Evolutionary conservation across 345 rosid genomes (phyloP), one percentile per base, ranked within the genome.

Genomic region (Lepidium africanum): DNA sequence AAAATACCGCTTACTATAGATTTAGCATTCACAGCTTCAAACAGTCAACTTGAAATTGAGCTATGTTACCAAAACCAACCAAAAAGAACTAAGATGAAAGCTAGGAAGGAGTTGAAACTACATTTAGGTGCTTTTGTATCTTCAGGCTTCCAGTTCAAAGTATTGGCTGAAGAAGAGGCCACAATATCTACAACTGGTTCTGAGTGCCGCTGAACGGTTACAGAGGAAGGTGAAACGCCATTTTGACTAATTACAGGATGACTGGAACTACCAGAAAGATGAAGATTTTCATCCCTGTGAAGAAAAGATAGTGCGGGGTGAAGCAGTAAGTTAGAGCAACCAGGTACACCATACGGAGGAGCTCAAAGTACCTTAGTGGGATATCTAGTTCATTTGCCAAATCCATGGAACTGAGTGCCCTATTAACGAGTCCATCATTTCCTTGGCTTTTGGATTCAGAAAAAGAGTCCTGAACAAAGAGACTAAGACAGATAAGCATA

Each of bases 41-140:
- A 56, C 11, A 40, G 64, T 9, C 21, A 58, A 46, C 50, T 32
- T 25, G 12, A 46, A 49, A 67, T 52, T 43, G n/a, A 52, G 15
- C 12, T 59, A 53, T 15, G 10, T 38, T 15, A 67, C 62, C 59
- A 16, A 48, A 49, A 39, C 14, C 14, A 46, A 38, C 38, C 12
- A 59, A 58, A 47, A 58, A 69, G 25, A 69, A 38, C 15, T 58
- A 35, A 53, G 47, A 41, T 57, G 41, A 65, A 73, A 64, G 45
- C 16, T 5, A 37, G 74, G 62, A 37, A 72, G 68, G 68, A 54
- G 7, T 55, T 59, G 17, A 79, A n/a, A 88, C 78, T 73, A 94
- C 99, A 81, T 76, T 84, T 80, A 6, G 97, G 97, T 19, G 97
- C 86, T 38, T 86, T 86, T 46, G 45, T 55, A 68, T 82, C 77